Evolutionary conservation across 148 eudicot genomes (phyloP), one percentile per base, ranked within the genome.

Genomic region (Nyssa sinensis): DNA sequence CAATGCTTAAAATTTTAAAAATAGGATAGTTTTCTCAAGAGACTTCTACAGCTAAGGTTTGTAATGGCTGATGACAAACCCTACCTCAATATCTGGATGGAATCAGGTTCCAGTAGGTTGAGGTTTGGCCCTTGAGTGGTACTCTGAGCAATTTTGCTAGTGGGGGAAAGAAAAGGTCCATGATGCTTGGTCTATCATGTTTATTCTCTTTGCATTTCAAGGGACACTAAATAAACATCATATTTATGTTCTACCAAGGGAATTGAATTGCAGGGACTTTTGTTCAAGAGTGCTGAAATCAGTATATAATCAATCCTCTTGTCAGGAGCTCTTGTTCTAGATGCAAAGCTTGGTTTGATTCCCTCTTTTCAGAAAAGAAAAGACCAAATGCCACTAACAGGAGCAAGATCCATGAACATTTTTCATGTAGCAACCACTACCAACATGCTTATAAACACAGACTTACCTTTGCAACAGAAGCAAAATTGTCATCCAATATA

Each of bases 401-500:
- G 59, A 55, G 1, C 49, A 63, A 33, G 41, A 19, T 75, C 67
- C 16, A 31, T 62, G 2, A 16, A 29, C 58, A 53, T 53, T 34
- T 75, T 19, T 2, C n/a, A 21, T n/a, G 0, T 27, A 64, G 66
- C 39, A 21, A 65, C 33, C 24, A 31, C 21, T n/a, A 55, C 31
- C 10, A 44, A 27, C 35, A 10, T n/a, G n/a, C n/a, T n/a, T n/a
- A n/a, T 44, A 51, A 34, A 7, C 33, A 32, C 62, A 30, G 31
- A 2, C n/a, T 62, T 73, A 94, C 98, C 98, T 92, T 94, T 23
- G 92, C 98, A 29, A 94, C 97, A 62, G 98, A 90, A 77, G 97
- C 84, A 89, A 94, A 94, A 80, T 92, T 92, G 79, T 94, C 98
- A 79, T 94, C 98, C 86, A 94, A 77, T 79, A 94, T 94, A 59